Evolutionary conservation across 2,329 filamentous ascomycete species (phyloP).

Genomic region (Cryphonectria japonica): DNA sequence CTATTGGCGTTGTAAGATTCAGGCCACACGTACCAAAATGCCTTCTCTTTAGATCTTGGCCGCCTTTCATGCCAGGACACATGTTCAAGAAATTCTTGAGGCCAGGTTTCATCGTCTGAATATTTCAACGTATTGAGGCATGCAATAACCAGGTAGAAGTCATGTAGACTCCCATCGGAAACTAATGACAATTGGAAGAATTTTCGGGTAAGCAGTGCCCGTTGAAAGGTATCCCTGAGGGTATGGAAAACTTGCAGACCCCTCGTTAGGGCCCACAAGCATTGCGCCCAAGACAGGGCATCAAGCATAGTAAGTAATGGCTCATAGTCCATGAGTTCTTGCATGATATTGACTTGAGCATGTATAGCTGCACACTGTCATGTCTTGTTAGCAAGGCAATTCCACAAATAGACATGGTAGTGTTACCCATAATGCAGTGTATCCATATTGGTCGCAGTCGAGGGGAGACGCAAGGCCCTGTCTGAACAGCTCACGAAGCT

Average conservation of each 20-base stretch:
- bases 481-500: slow-evolving; percentile 3
- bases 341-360: too few species aligned
- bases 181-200: not conserved
- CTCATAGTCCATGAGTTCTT: not conserved
- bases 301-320: not conserved
- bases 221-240: too few species aligned
- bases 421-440: not conserved
- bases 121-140: not conserved
- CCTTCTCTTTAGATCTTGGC: not conserved
- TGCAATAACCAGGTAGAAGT: not conserved
- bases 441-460: not conserved
- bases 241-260: too few species aligned
- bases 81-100: too few species aligned
- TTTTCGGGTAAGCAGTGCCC: not conserved
- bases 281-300: not conserved
- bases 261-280: too few species aligned
- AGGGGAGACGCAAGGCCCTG: slow-evolving; percentile 10
- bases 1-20: not conserved
- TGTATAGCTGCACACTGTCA: not conserved
- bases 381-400: not conserved
- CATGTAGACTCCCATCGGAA: accelerated
- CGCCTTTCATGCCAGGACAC: not conserved
- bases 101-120: not conserved
- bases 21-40: not conserved
- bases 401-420: not conserved